phyloP scores from a whole-genome alignment of 1,284 basidiomycete genomes.

The Papiliotrema nemorosa region DNA sequence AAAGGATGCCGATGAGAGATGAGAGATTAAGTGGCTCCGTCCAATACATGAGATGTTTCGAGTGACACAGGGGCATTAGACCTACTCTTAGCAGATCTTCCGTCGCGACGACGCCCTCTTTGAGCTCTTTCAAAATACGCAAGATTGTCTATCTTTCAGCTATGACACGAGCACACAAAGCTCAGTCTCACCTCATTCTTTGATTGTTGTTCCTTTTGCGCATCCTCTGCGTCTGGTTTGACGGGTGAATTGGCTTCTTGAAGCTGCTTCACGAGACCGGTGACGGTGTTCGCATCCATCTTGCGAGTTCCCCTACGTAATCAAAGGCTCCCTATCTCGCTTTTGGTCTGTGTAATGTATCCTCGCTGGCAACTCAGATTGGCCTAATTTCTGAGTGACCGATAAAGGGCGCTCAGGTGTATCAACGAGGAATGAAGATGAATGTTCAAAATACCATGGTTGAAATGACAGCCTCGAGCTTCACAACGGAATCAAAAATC shows the following conservation, averaged over 20 bases:
- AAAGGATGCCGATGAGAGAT: no score
- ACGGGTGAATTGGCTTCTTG: no score
- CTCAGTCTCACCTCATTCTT: background rate
- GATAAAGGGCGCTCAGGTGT: no score
- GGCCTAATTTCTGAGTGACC: no score
- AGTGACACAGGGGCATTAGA: conserved; percentile 36
- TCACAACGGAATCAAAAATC: no score
- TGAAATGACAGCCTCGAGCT: no score
- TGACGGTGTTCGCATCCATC: conserved; percentile 36
- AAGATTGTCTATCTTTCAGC: conserved; percentile 61
- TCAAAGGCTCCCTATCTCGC: background rate
- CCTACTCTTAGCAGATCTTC: conserved; percentile 83
- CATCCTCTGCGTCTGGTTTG: conserved; percentile 68
- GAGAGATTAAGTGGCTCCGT: background rate
- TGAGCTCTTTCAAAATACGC: conserved; percentile 66
- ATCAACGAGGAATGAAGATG: no score
- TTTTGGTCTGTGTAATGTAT: no score
- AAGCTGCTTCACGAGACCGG: conserved; percentile 33
- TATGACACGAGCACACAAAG: background rate
- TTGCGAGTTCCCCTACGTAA: background rate
- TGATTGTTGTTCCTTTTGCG: no score
- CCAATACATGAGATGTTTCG: background rate
- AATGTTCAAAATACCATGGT: no score
- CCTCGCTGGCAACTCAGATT: no score
- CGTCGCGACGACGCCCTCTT: conserved; percentile 73